phyloP scores from a whole-genome alignment of 2,329 filamentous ascomycete species.

The Corniculantispora saksenae region DNA sequence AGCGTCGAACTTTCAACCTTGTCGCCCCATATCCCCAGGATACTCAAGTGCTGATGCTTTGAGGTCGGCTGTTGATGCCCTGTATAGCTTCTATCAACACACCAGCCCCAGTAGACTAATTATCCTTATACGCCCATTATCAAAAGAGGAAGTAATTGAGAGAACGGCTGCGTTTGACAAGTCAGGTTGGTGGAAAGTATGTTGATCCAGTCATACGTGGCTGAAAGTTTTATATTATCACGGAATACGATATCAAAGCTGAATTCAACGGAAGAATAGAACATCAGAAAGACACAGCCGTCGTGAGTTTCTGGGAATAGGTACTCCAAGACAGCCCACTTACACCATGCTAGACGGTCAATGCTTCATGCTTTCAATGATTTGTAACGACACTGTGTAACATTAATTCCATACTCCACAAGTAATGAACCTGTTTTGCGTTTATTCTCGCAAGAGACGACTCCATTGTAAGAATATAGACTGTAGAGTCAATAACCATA shows the following conservation, averaged over 20 bases:
- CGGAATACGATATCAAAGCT: background rate
- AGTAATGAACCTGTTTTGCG: background rate
- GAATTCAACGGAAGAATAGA: background rate
- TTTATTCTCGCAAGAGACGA: background rate
- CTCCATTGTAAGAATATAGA: background rate
- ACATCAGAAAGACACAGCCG: background rate
- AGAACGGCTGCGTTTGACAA: background rate
- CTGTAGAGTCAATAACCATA: background rate
- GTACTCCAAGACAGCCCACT: background rate
- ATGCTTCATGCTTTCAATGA: background rate
- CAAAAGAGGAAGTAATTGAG: background rate
- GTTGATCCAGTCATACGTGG: background rate
- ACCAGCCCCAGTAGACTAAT: background rate
- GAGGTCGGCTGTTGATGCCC: background rate
- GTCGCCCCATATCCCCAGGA: background rate
- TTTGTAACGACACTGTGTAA: background rate
- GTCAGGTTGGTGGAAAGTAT: background rate
- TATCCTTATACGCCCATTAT: background rate
- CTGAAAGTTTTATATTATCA: background rate
- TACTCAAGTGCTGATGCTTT: constrained; percentile 9
- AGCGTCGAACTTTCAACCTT: background rate
- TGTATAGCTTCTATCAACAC: background rate
- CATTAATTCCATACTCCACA: background rate
- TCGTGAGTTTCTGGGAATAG: background rate
- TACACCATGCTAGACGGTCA: background rate